Evolutionary conservation across 2,329 filamentous ascomycete species (phyloP).

Genomic region (Sphaerostilbella broomeana): DNA sequence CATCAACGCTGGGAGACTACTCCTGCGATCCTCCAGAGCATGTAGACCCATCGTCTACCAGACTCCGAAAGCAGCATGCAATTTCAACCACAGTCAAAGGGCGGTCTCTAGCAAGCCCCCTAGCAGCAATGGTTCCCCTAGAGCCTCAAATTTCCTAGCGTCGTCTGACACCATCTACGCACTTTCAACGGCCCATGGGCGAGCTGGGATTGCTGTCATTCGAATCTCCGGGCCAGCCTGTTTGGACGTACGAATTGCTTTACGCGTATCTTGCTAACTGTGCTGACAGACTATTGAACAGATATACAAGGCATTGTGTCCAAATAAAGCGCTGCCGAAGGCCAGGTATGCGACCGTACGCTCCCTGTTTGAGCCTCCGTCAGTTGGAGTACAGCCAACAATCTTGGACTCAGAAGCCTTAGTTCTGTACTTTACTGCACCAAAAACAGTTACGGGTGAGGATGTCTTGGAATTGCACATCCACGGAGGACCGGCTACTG

Average conservation of each 20-base stretch:
- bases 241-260: slow-evolving; percentile 46
- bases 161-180: slow-evolving; percentile 88
- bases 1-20: slow-evolving; percentile 13
- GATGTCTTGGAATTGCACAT: slow-evolving; percentile 89
- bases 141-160: too few relatives aligned
- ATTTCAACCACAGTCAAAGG: not conserved
- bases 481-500: slow-evolving; percentile 85
- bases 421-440: slow-evolving; percentile 74
- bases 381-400: slow-evolving; percentile 28
- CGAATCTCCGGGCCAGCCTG: slow-evolving; percentile 78
- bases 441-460: slow-evolving; percentile 83
- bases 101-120: too few relatives aligned
- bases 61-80: not conserved
- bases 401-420: slow-evolving; percentile 74
- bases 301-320: slow-evolving; percentile 48
- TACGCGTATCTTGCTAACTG: not conserved
- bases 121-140: too few relatives aligned
- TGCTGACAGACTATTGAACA: slow-evolving; percentile 20
- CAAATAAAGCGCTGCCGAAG: slow-evolving; percentile 36
- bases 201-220: slow-evolving; percentile 85
- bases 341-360: slow-evolving; percentile 63
- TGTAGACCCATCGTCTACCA: not conserved
- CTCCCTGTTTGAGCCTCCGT: slow-evolving; percentile 55
- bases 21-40: slow-evolving; percentile 2
- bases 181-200: slow-evolving; percentile 76